Percentiles rank a stretch among this genome's conserved stretches.
phyloP scores from a whole-genome alignment of 805 yeast genomes.

The Saccharomycopsis sp. region DNA sequence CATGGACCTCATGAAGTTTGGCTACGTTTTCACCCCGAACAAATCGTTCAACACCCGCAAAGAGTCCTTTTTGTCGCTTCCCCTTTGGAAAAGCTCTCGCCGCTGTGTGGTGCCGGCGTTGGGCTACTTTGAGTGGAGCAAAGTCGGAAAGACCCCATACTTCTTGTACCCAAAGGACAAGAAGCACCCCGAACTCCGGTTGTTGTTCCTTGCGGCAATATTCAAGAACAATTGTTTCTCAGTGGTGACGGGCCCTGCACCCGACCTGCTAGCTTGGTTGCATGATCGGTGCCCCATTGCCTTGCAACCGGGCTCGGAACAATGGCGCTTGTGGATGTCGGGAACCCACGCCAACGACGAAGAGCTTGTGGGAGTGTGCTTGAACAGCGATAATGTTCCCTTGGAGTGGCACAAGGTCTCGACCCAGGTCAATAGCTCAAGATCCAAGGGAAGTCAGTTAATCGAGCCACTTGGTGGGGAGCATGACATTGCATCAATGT shows the following conservation, averaged over 20 bases:
- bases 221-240: background rate
- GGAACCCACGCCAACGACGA: too few relatives aligned
- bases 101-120: background rate
- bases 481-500: background rate
- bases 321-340: background rate
- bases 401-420: too few relatives aligned
- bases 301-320: background rate
- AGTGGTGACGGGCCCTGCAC: background rate
- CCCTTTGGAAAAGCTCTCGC: too few relatives aligned
- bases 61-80: too few relatives aligned
- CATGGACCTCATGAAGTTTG: too few relatives aligned
- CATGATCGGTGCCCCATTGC: background rate
- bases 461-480: background rate
- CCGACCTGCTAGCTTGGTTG: background rate
- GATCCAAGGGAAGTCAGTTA: background rate
- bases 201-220: background rate
- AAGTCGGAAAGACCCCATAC: background rate
- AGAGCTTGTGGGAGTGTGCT: too few relatives aligned
- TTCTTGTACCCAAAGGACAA: background rate
- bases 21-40: too few relatives aligned
- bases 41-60: too few relatives aligned
- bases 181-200: too few relatives aligned
- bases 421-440: background rate
- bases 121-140: background rate
- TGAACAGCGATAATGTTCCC: background rate